Percentiles rank a stretch among this genome's conserved stretches.
These are phyloP conservation scores for Geosmithia morbida DNA, from an alignment of 2,329 filamentous ascomycete genomes.

Conservation along the genomic window DNA sequence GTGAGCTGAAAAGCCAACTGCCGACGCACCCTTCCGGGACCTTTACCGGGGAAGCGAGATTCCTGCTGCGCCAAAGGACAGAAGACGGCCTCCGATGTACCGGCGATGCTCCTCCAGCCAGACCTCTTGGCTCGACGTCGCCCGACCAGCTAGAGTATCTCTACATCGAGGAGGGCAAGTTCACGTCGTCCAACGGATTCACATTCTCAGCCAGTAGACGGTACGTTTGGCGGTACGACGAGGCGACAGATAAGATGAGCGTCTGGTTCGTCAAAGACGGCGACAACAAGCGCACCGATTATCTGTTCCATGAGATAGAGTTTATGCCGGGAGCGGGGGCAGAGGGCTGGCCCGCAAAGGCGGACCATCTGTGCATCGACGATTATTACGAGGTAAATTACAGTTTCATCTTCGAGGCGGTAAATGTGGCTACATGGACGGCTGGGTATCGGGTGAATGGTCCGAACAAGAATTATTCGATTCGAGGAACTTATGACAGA, in stretches of 20 bases:
- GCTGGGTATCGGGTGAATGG: constrained; percentile 54
- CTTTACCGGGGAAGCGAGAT: constrained; percentile 50
- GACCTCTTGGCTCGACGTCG: background rate
- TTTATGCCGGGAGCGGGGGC: constrained; percentile 26
- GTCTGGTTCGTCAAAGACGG: constrained; percentile 61
- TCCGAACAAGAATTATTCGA: constrained; percentile 60
- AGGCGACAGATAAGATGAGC: constrained; percentile 42
- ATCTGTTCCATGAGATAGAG: constrained; percentile 62
- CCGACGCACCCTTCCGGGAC: constrained; percentile 47
- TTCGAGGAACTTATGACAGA: constrained; percentile 36
- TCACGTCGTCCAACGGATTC: constrained; percentile 40
- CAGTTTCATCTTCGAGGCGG: constrained; percentile 46
- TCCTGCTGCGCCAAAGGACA: constrained; percentile 48
- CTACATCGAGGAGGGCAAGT: constrained; percentile 54
- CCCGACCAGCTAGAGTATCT: constrained; percentile 42
- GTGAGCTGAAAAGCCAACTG: constrained; percentile 37
- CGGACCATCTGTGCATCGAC: constrained; percentile 55
- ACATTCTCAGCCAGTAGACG: constrained; percentile 46
- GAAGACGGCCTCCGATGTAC: constrained; percentile 28
- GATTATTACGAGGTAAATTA: constrained; percentile 61
- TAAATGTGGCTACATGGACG: constrained; percentile 42
- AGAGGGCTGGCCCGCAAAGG: constrained; percentile 42
- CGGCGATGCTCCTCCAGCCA: background rate
- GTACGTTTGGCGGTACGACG: constrained; percentile 61
- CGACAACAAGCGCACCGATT: constrained; percentile 48